Base-by-base conservation (phyloP, 169 alveolate genomes). In the Babesia gibsoni region DNA sequence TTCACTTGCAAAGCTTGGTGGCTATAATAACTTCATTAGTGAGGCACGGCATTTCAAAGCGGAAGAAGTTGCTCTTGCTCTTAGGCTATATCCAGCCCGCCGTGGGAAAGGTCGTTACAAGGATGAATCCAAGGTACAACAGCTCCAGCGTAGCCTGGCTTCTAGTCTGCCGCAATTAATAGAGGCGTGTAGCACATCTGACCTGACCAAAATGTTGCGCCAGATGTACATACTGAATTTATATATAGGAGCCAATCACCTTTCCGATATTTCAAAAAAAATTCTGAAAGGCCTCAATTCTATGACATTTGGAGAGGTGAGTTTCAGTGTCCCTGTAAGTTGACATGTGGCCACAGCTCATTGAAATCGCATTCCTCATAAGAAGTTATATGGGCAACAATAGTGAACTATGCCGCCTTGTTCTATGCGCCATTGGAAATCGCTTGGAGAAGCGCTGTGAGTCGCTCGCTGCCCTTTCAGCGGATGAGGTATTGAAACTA, bases 141-240 rank as follows among this genome's bases (percentile, higher is more conserved):
- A 43, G 50, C 50, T 61, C 25, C 72, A 61, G 72, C 72, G 72
- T 29, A 52, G 30, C 16, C 52, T 74, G 7, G 84, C 61, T 10
- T 23, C 45, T 4, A 35, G 53, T n/a, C 10, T 74, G 25, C 2
- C 18, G 43, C 52, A 33, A 2, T 20, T 74, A 16, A 33, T 74
- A 10, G 58, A 27, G 6, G 12, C 30, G 6, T 29, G 22, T 0
- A 74, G 18, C 18, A 18, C 75, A 25, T 49, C 56, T 30, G 72
- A 74, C 27, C 45, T 67, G 61, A 39, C 45, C 18, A 18, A 9
- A n/a, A 12, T 74, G 33, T n/a, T 74, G 41, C 67, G 63, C 22
- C 54, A 67, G 27, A 42, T 59, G 64, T 64, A 64, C 49, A 35
- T 54, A 12, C 27, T 77, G 64, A 45, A 59, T 18, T 8, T 77